Evolutionary conservation across 768 basidiomycete species (phyloP), one percentile per base, ranked within the genome.

Genomic region (Lentinula raphanica): DNA sequence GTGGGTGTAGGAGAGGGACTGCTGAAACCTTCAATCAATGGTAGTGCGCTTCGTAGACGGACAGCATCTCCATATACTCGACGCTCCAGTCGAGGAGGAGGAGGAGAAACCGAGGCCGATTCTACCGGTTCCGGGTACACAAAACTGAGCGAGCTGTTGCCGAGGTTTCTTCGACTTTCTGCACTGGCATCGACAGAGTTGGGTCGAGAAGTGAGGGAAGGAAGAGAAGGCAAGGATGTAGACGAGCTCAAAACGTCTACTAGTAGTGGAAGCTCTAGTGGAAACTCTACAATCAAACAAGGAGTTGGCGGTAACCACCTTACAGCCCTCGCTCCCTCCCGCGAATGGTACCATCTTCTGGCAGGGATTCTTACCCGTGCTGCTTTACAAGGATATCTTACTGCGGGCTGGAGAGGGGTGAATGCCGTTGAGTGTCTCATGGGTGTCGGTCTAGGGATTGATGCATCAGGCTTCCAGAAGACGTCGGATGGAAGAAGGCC

Each of bases 331-430:
- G 76, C 78, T 2, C 92, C 92, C 0, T 86, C 90, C 27, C 73
- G 81, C 25, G 84, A 85, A 62, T 94, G 92, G 92, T 94, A 92
- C 69, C 78, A 87, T 71, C 77, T 95, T 12, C 76, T 93, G 15
- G 82, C 83, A 0, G 86, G 88, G 1, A 73, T 95, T 23, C 74
- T 92, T 28, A 91, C 91, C 5, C 82, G 92, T n/a, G 90, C 90
- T 0, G 88, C 85, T 19, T 71, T 94, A 53, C 91, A 95, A 65
- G 92, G 92, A 0, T 94, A 94, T 66, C 76, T 94, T 45, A 85
- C 84, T 1, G 87, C 84, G 9, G 87, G 88, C 0, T 95, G 92
- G 92, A 79, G 78, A 28, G 91, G 92, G 0, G 72, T 81, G 1
- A 80, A 84, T 38, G 84, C 86, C 5, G 79, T 85, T 9, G 86